Evolutionary conservation across 1,284 basidiomycete genomes (phyloP), one percentile per base, ranked within the genome.

Genomic region (Heterobasidion occidentale): DNA sequence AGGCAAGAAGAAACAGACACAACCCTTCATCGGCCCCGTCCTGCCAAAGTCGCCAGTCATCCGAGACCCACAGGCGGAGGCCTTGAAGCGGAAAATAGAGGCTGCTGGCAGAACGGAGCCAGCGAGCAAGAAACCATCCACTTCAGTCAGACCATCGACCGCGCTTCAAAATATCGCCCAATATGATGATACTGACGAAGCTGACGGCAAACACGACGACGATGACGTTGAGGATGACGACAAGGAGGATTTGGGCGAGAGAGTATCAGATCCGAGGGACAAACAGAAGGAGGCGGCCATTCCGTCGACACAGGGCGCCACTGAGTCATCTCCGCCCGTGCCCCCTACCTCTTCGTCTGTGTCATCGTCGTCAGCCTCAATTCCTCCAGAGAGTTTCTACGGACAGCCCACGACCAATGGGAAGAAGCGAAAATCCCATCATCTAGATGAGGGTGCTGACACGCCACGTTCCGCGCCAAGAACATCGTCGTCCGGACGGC

Each of bases 11-110:
- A 51, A 61, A 54, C 65, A 78, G 66, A 71, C 78, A 27, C 65
- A 73, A 7, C 74, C 77, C 4, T 85, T 88, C 63, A 86, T 88
- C 60, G 86, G 86, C 1, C 87, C 87, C 17, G 65, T 78, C 38
- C 71, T 86, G 27, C 60, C 65, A 34, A 59, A 57, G n/a, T 27
- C 51, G 51, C 34, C 47, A 53, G 46, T 62, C 65, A n/a, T 46
- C 65, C 63, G 59, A 58, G 84, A 89, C 63, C 86, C 84, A 12
- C 85, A 87, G 66, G 82, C 86, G 6, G 70, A 73, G 38, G 63
- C 70, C 19, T 64, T 89, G 53, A 84, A 83, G 68, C 76, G 74
- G 64, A 88, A 82, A 69, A 89, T 89, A 48, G 73, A 77, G n/a
- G 77, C 77, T 27, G 66, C 44, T 58, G 34, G 60, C 65, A 58